These are phyloP conservation scores for Clarireedia hainanense DNA, from an alignment of 2,329 filamentous ascomycete genomes.

Conservation along the genomic window DNA sequence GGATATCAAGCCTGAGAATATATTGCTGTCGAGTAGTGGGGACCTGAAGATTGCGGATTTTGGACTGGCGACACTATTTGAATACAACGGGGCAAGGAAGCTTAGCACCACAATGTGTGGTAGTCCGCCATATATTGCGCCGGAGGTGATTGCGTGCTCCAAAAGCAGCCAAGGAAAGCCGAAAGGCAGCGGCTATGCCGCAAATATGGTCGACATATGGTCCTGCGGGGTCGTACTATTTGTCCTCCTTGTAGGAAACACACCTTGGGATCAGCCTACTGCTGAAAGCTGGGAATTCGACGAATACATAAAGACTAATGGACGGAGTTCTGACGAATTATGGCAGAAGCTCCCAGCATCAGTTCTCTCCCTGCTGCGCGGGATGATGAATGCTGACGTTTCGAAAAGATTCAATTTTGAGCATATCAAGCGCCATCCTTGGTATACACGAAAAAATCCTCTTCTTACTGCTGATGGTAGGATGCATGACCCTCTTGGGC, in stretches of 20 bases:
- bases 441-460: slow-evolving; percentile 80
- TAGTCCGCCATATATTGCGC: slow-evolving; percentile 93
- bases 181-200: slow-evolving; percentile 55
- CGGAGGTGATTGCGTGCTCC: slow-evolving; percentile 65
- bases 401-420: slow-evolving; percentile 73
- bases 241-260: slow-evolving; percentile 90
- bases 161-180: slow-evolving; percentile 38
- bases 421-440: slow-evolving; percentile 83
- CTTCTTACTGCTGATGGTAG: slow-evolving; percentile 68
- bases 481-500: slow-evolving; percentile 67
- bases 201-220: slow-evolving; percentile 89
- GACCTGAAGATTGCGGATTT: slow-evolving; percentile 95
- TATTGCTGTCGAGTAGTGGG: slow-evolving; percentile 75
- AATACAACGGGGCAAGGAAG: slow-evolving; percentile 78
- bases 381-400: slow-evolving; percentile 83
- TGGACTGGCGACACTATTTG: slow-evolving; percentile 87
- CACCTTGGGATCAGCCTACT: slow-evolving; percentile 93
- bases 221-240: slow-evolving; percentile 98
- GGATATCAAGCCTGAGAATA: slow-evolving; percentile 91
- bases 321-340: slow-evolving; percentile 75
- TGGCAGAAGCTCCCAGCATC: slow-evolving; percentile 73
- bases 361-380: slow-evolving; percentile 74
- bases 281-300: slow-evolving; percentile 80
- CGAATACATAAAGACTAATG: slow-evolving; percentile 73
- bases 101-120: slow-evolving; percentile 85